These are phyloP conservation scores for Podaxis sp. DNA, from an alignment of 768 basidiomycete species.

Conservation along the genomic window DNA sequence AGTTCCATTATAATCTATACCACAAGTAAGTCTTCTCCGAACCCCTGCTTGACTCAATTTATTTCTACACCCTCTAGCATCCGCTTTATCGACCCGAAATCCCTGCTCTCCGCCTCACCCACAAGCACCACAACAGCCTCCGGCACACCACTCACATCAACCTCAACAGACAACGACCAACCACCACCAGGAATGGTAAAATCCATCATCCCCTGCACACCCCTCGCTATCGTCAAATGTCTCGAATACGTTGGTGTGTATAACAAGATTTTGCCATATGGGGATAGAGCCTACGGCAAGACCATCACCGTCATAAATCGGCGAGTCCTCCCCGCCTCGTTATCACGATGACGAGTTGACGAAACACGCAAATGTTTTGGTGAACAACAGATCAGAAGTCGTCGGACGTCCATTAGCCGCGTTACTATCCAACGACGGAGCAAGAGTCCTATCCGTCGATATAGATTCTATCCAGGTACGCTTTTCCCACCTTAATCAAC, in stretches of 20 bases:
- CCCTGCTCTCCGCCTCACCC: conserved; percentile 51
- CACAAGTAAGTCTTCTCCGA: conserved; percentile 69
- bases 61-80: conserved; percentile 51
- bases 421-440: conserved; percentile 93
- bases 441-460: conserved; percentile 92
- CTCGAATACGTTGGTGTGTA: conserved; percentile 91
- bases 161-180: conserved; percentile 45
- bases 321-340: conserved; percentile 33
- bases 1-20: conserved; percentile 92
- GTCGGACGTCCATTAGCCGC: conserved; percentile 97
- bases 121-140: conserved; percentile 32
- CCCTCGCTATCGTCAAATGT: conserved; percentile 94
- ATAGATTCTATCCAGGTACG: conserved; percentile 87
- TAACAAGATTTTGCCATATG: conserved; percentile 88
- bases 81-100: conserved; percentile 83
- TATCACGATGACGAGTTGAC: background rate
- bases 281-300: conserved; percentile 92
- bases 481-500: background rate
- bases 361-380: conserved; percentile 10
- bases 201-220: conserved; percentile 96
- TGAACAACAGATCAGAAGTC: conserved; percentile 75
- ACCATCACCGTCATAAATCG: conserved; percentile 94
- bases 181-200: conserved; percentile 88
- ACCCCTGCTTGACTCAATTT: background rate
- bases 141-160: conserved; percentile 15